These are phyloP conservation scores for Candida piceae DNA, from an alignment of 805 yeast genomes.

Conservation along the genomic window DNA sequence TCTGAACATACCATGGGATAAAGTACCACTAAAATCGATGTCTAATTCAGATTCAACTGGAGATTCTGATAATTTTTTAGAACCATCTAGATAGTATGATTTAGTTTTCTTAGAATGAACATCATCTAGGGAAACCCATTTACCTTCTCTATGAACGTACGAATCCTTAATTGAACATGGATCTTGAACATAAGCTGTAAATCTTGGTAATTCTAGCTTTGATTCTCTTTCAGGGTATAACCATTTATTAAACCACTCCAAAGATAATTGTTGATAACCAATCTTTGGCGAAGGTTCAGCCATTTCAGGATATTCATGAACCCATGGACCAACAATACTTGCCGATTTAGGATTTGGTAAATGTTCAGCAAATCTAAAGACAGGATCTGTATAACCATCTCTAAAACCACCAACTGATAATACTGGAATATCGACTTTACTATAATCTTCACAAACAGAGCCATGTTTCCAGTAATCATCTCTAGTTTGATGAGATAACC, in stretches of 20 bases:
- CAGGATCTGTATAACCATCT: conserved; percentile 42
- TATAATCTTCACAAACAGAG: conserved; percentile 38
- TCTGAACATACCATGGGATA: conserved; percentile 39
- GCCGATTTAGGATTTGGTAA: conserved; percentile 36
- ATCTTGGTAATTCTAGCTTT: conserved; percentile 28
- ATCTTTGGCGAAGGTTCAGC: conserved; percentile 42
- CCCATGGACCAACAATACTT: conserved; percentile 44
- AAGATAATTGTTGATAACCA: conserved; percentile 38
- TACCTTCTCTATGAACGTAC: conserved; percentile 34
- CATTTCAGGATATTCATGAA: conserved; percentile 44
- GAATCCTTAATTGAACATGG: conserved; percentile 36
- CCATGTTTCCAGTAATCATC: conserved; percentile 47
- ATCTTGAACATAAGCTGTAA: conserved; percentile 39
- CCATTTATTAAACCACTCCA: conserved; percentile 38
- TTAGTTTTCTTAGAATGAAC: conserved; percentile 11
- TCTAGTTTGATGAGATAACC: conserved; percentile 40
- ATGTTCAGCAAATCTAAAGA: conserved; percentile 38
- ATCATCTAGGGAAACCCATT: conserved; percentile 32
- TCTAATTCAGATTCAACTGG: conserved; percentile 7
- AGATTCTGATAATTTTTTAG: conserved; percentile 6
- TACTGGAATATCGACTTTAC: conserved; percentile 37
- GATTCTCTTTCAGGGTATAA: conserved; percentile 26
- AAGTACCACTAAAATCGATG: conserved; percentile 26
- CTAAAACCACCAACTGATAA: conserved; percentile 43
- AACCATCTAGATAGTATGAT: conserved; percentile 11